Conservation (phyloP, 495 filamentous ascomycete genomes). For the Xylaria venustula region DNA sequence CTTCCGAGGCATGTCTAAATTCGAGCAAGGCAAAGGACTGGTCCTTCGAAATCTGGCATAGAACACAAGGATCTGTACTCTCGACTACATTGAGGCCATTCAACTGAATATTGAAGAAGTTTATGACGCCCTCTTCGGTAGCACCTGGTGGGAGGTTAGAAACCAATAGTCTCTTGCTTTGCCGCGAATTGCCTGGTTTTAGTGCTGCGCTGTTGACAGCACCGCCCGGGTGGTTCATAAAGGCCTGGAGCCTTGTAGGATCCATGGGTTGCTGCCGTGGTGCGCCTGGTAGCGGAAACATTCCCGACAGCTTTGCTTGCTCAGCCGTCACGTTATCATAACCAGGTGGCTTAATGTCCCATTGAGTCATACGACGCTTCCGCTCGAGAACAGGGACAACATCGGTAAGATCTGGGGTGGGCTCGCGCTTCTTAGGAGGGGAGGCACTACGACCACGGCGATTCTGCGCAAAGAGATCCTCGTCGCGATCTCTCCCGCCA, state of each 20-base stretch:
- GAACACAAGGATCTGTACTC: slow-evolving; percentile 81
- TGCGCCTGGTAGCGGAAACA: slow-evolving; percentile 97
- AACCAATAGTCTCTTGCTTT: slow-evolving; percentile 86
- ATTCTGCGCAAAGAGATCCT: slow-evolving; percentile 55
- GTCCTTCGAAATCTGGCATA: slow-evolving; percentile 78
- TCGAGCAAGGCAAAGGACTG: slow-evolving; percentile 80
- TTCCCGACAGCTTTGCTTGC: slow-evolving; percentile 98
- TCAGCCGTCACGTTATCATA: slow-evolving; percentile 99
- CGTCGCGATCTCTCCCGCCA: slow-evolving; percentile 43
- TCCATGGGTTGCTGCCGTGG: slow-evolving; percentile 97
- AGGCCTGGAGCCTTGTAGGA: slow-evolving; percentile 87
- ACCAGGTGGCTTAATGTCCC: slow-evolving; percentile 98
- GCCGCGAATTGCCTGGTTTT: slow-evolving; percentile 88
- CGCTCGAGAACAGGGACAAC: slow-evolving; percentile 73
- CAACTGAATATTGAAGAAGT: slow-evolving; percentile 94
- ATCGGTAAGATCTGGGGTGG: slow-evolving; percentile 92
- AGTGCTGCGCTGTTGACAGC: slow-evolving; percentile 70
- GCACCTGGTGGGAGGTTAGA: slow-evolving; percentile 72
- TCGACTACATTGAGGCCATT: slow-evolving; percentile 90
- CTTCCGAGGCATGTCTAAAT: slow-evolving; percentile 82
- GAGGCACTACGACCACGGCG: slow-evolving; percentile 71
- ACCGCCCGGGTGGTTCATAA: slow-evolving; percentile 85
- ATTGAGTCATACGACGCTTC: slow-evolving; percentile 90
- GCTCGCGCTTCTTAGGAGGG: slow-evolving; percentile 87
- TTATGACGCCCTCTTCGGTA: slow-evolving; percentile 67